A percentile compares a stretch with the other conserved stretches of the same genome.
Evolutionary conservation across 179 eudicot species (phyloP).

Genomic region (Beta corolliflora): DNA sequence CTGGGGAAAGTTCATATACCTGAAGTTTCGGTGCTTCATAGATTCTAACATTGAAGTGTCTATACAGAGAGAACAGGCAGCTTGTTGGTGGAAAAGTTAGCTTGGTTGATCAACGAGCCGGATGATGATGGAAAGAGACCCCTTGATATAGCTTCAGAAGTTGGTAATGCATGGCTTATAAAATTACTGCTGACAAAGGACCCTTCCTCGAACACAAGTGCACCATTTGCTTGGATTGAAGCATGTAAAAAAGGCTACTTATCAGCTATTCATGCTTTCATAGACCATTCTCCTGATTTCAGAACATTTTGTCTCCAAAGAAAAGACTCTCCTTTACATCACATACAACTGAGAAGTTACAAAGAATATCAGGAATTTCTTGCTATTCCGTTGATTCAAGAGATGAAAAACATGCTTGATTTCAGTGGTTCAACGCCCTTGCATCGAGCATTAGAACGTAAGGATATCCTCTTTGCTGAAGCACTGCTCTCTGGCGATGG

Average conservation of each 20-base stretch:
- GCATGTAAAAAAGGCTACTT: constrained; percentile 20
- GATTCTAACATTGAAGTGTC: neutral
- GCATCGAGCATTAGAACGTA: constrained; percentile 9
- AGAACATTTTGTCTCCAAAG: no score
- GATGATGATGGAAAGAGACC: constrained; percentile 18
- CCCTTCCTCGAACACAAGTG: neutral
- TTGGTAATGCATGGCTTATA: constrained; percentile 17
- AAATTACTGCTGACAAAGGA: constrained; percentile 11
- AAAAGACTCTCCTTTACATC: constrained; percentile 24
- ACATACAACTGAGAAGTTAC: neutral
- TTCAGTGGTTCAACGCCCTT: constrained; percentile 1
- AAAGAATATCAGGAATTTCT: neutral
- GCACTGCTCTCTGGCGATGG: neutral
- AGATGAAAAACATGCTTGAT: constrained; percentile 13
- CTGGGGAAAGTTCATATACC: no score
- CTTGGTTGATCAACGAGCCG: neutral
- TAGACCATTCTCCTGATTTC: constrained; percentile 8
- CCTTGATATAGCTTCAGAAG: constrained; percentile 22
- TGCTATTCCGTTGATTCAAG: neutral
- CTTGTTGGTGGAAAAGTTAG: constrained; percentile 10
- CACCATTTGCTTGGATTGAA: constrained; percentile 24
- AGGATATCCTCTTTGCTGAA: constrained; percentile 11
- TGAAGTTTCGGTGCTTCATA: no score
- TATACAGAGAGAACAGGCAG: neutral
- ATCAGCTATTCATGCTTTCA: neutral